Conservation (phyloP, 257 asterid species). For the Cruciata laevipes region DNA sequence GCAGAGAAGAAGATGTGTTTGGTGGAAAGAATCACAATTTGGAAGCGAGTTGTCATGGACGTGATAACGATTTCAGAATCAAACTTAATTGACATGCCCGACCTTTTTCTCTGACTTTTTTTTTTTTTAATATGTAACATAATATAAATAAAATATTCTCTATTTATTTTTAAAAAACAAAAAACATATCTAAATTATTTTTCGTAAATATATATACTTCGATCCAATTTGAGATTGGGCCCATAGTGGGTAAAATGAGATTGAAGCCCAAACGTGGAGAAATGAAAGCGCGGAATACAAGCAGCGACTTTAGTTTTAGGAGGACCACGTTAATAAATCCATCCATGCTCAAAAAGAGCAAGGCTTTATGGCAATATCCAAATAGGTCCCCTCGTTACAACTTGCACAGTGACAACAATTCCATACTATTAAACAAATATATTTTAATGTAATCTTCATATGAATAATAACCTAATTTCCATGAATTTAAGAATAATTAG, state of each 20-base stretch:
- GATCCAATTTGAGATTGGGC: not conserved
- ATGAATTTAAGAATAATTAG: not conserved
- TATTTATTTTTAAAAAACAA: too few species aligned
- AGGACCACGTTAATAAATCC: constrained; percentile 17
- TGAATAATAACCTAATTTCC: not conserved
- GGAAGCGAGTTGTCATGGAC: constrained; percentile 6
- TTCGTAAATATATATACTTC: too few species aligned
- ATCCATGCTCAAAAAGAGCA: constrained; percentile 33
- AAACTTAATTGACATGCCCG: not conserved
- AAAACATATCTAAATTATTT: too few species aligned
- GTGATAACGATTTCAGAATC: constrained; percentile 9
- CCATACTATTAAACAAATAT: not conserved
- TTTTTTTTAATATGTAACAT: too few species aligned
- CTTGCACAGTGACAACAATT: not conserved
- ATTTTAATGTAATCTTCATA: too few species aligned
- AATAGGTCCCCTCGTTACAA: constrained; percentile 12
- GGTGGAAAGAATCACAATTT: constrained; percentile 13
- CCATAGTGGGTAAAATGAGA: not conserved
- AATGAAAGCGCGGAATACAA: not conserved
- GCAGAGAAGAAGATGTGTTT: not conserved
- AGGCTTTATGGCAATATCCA: constrained; percentile 23
- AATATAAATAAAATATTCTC: too few species aligned
- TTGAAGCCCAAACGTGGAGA: not conserved
- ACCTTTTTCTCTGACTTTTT: not conserved
- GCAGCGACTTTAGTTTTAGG: not conserved